Evolutionary conservation across 352 stramenopile species (phyloP).

Genomic region (Pythium phragmiticola): DNA sequence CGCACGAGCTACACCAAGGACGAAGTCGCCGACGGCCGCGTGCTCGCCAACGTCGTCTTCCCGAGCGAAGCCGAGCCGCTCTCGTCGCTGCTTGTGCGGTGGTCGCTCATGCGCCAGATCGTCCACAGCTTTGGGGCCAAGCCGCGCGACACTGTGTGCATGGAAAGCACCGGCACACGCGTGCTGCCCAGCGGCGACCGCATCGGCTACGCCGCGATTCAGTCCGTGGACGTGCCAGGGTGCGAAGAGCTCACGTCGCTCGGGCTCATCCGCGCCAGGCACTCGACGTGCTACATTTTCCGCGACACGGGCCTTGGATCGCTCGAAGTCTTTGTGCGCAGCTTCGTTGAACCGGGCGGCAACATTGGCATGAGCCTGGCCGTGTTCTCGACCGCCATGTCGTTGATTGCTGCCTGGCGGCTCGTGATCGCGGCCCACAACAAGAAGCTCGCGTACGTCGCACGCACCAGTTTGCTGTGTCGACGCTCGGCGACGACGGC

Average conservation of each 20-base stretch:
- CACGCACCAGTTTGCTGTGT: neutral
- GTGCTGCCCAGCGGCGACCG: slow-evolving; percentile 3
- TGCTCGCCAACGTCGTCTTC: slow-evolving; percentile 8
- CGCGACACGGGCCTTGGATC: slow-evolving; percentile 36
- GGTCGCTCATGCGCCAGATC: slow-evolving; percentile 18
- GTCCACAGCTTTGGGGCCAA: slow-evolving; percentile 10
- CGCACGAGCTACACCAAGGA: slow-evolving; percentile 21
- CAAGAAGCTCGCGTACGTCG: slow-evolving; percentile 15
- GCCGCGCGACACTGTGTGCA: slow-evolving; percentile 7
- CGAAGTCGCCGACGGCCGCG: slow-evolving; percentile 5
- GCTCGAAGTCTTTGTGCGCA: slow-evolving; percentile 48
- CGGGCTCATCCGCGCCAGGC: slow-evolving; percentile 41
- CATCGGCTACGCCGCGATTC: slow-evolving; percentile 12
- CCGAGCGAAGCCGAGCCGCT: slow-evolving; percentile 7
- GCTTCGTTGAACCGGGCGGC: slow-evolving; percentile 39
- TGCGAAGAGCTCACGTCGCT: slow-evolving; percentile 10
- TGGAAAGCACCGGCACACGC: slow-evolving; percentile 13
- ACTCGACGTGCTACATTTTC: slow-evolving; percentile 49
- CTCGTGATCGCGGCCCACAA: slow-evolving; percentile 9
- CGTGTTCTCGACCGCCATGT: neutral
- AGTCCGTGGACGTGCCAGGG: slow-evolving; percentile 15
- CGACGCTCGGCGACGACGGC: neutral
- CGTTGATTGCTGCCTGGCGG: slow-evolving; percentile 7
- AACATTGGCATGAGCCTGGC: slow-evolving; percentile 7
- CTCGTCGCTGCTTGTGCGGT: slow-evolving; percentile 5